A percentile compares a stretch with the other conserved stretches of the same genome.
phyloP scores from a whole-genome alignment of 2,329 filamentous ascomycete species.

The Sarocladium strictum region DNA sequence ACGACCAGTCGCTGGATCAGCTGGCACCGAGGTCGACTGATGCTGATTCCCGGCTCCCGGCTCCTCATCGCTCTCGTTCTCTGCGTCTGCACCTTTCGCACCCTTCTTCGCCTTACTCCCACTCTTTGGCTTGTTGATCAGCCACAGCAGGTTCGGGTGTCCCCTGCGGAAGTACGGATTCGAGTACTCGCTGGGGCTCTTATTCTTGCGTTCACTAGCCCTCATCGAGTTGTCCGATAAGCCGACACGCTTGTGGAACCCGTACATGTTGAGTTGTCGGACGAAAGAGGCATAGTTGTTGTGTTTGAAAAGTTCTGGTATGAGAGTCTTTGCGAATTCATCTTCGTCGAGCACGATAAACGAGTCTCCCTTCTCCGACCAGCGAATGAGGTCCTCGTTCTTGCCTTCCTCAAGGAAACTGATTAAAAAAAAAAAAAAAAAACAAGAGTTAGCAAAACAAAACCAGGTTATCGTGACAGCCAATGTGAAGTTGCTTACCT shows the following conservation, averaged over 20 bases:
- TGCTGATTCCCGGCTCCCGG: conserved; percentile 15
- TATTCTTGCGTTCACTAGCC: conserved; percentile 93
- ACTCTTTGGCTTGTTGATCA: conserved; percentile 92
- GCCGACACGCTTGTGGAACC: conserved; percentile 93
- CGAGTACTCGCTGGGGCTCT: conserved; percentile 96
- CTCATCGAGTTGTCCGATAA: conserved; percentile 97
- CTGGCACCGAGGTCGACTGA: background rate
- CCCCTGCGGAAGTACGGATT: conserved; percentile 95
- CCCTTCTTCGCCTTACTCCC: conserved; percentile 54
- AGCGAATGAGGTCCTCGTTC: conserved; percentile 91
- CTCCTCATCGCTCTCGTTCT: conserved; percentile 63
- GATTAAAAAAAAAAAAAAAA: no score
- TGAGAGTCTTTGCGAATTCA: conserved; percentile 93
- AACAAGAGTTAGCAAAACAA: no score
- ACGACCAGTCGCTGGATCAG: conserved; percentile 1
- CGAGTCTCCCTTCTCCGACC: conserved; percentile 93
- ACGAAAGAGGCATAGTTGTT: conserved; percentile 98
- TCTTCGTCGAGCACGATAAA: conserved; percentile 97
- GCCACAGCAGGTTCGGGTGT: conserved; percentile 86
- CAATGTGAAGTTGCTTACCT: conserved; percentile 56
- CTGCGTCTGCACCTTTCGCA: conserved; percentile 46
- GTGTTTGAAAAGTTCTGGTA: conserved; percentile 98
- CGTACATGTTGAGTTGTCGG: conserved; percentile 92
- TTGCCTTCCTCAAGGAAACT: conserved; percentile 92
- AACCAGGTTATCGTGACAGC: conserved; percentile 1